These are phyloP conservation scores for Penicillium cosmopolitanum DNA, from an alignment of 495 filamentous ascomycete species.

Conservation along the genomic window DNA sequence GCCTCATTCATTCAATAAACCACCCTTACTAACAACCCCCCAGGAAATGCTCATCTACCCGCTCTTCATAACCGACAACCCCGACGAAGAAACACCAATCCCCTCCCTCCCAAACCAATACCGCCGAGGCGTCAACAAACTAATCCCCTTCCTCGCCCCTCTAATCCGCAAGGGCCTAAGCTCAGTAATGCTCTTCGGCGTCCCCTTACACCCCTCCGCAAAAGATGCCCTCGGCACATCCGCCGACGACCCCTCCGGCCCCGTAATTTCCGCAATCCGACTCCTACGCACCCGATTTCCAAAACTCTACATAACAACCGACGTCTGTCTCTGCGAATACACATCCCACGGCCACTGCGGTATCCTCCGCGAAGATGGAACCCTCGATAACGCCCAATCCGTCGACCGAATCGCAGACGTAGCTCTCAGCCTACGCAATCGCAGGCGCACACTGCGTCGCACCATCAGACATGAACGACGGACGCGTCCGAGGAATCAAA, in stretches of 20 bases:
- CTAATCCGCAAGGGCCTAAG: constrained; percentile 85
- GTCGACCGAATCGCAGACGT: constrained; percentile 94
- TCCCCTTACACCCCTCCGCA: constrained; percentile 73
- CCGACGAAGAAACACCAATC: constrained; percentile 89
- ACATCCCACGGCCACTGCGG: constrained; percentile 99
- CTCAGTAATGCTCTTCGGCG: constrained; percentile 94
- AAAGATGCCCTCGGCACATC: constrained; percentile 94
- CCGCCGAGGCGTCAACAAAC: constrained; percentile 83
- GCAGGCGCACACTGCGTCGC: constrained; percentile 97
- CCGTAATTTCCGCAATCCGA: constrained; percentile 83
- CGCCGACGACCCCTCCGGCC: constrained; percentile 89
- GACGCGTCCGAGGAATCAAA: constrained; percentile 94
- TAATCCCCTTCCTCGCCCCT: constrained; percentile 82
- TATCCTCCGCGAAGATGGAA: constrained; percentile 88
- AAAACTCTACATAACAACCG: constrained; percentile 82
- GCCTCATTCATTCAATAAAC: too few species aligned
- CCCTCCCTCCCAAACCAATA: constrained; percentile 86
- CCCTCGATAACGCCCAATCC: constrained; percentile 86
- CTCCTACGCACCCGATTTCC: constrained; percentile 83
- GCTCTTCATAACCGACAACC: constrained; percentile 91
- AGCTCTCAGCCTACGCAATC: constrained; percentile 85
- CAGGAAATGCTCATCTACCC: constrained; percentile 97
- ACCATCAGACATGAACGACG: constrained; percentile 98
- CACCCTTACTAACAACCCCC: constrained; percentile 4
- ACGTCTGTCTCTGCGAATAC: constrained; percentile 98